phyloP scores from a whole-genome alignment of 2,329 filamentous ascomycete genomes.

The Stemphylium vesicarium region DNA sequence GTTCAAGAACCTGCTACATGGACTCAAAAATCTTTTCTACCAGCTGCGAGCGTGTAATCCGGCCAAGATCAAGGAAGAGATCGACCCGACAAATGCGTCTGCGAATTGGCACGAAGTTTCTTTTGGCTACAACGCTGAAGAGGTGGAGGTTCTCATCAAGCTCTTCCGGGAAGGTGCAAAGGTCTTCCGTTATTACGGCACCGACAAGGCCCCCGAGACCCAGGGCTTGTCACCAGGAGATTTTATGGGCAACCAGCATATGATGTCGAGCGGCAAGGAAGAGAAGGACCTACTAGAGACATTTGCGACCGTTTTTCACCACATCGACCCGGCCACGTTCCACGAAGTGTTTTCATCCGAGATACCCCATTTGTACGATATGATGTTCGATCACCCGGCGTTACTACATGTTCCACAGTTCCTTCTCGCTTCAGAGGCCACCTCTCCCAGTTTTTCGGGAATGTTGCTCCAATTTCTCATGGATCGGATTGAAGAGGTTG shows the following conservation, averaged over 20 bases:
- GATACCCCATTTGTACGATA: conserved; percentile 94
- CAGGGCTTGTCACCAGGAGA: conserved; percentile 84
- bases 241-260: conserved; percentile 92
- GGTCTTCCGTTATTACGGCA: conserved; percentile 96
- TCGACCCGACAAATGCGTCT: conserved; percentile 80
- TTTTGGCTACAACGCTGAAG: conserved; percentile 95
- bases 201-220: conserved; percentile 78
- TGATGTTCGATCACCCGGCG: conserved; percentile 96
- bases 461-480: conserved; percentile 98
- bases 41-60: conserved; percentile 91
- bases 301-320: conserved; percentile 98
- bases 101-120: conserved; percentile 94
- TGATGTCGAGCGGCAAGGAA: conserved; percentile 91
- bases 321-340: conserved; percentile 96
- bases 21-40: conserved; percentile 95
- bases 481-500: conserved; percentile 94
- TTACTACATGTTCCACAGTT: conserved; percentile 96
- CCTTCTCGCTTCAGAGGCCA: conserved; percentile 97
- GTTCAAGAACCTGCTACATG: conserved; percentile 95
- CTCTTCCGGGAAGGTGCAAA: conserved; percentile 95
- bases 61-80: conserved; percentile 57
- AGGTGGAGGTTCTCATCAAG: conserved; percentile 95
- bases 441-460: conserved; percentile 94
- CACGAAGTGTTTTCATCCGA: conserved; percentile 98
- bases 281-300: conserved; percentile 97